Evolutionary conservation across 2,329 filamentous ascomycete species (phyloP), one percentile per base, ranked within the genome.

Genomic region (Chaetomium globosum): DNA sequence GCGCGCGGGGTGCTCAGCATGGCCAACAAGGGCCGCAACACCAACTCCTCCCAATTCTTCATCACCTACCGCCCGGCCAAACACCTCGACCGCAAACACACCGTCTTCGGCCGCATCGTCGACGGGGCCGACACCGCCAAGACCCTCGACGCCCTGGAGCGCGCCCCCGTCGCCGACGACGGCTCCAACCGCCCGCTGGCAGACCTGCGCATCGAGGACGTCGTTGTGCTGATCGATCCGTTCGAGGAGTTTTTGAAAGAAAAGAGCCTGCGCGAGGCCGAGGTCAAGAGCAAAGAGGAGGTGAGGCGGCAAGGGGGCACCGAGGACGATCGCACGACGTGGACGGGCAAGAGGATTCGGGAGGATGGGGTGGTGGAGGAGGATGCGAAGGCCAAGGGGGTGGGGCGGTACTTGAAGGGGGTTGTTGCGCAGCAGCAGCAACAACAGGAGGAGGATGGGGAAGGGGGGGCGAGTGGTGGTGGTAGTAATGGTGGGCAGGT

Each of bases 11-110:
- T 93, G 0, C 75, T 96, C 30, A 93, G 89, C 71, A 99, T 99
- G 95, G 95, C 95, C 49, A 99, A 99, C 78, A 99, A 99, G 76
- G 95, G 95, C 65, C 97, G 97, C 75, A 94, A 97, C 74, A 98
- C 94, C 26, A 99, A 99, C 78, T 95, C 91, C 9, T 92, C 87
- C 71, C 95, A 99, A 77, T 99, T 89, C 75, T 99, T 98, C 81
- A 90, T 99, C 74, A 91, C 90, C 0, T 99, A 99, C 77, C 89
- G 92, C 59, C 83, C 90, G 0, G 87, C 89, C 0, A 88, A 90
- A 68, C 95, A 99, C 78, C 84, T 99, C 0, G 92, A 99, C 77
- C 85, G 89, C 66, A 99, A 99, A 75, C 95, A 99, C 78, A 98
- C 95, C n/a, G 91, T 99, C 49, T 99, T 99, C 73, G 95, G 89